Evolutionary conservation across 345 rosid species (phyloP), one percentile per base, ranked within the genome.

Genomic region (Brassica incana): DNA sequence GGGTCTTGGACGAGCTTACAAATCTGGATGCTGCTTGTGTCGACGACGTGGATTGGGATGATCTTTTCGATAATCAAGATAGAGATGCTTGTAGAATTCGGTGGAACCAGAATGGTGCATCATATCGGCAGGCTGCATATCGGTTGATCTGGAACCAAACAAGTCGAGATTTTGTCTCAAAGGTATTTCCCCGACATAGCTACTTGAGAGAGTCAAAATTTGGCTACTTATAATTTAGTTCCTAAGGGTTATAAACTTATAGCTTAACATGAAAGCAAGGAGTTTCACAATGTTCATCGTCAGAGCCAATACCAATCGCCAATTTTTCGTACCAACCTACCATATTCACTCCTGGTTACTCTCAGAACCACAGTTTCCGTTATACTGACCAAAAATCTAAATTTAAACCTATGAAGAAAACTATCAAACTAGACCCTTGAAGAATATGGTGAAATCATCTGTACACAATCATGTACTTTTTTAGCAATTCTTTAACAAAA

Each of bases 1-100:
- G 67, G 38, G 83, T 92, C 77, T 27, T 89, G 58, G 83, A 74
- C 30, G 87, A 83, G 36, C 97, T 89, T 7, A 78, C 80, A 74
- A 77, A 72, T 25, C 77, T 88, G 78, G 97, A 92, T 80, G 93
- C 93, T 71, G 84, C 87, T 83, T 88, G 93, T 77, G 78, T 89
- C 66, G 93, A 92, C 59, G 93, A 89, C 64, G 89, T 94, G 7
- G 97, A 89, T 67, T 90, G 97, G 97, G 93, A 92, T 73, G 18
- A 62, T 73, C 89, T 92, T 65, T 65, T 92, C 27, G 90, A 90
- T 61, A 79, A 82, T 72, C 80, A 91, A 73, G 64, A 88, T 27
- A n/a, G 52, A 45, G 45, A 38, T 38, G 52, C 52, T 45, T 11
- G 52, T 45, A 45, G 52, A 45, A 12, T 96, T 80, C 76, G 93